These are phyloP conservation scores for Boletus eberwhitei DNA, from an alignment of 768 basidiomycete genomes.

Conservation along the genomic window DNA sequence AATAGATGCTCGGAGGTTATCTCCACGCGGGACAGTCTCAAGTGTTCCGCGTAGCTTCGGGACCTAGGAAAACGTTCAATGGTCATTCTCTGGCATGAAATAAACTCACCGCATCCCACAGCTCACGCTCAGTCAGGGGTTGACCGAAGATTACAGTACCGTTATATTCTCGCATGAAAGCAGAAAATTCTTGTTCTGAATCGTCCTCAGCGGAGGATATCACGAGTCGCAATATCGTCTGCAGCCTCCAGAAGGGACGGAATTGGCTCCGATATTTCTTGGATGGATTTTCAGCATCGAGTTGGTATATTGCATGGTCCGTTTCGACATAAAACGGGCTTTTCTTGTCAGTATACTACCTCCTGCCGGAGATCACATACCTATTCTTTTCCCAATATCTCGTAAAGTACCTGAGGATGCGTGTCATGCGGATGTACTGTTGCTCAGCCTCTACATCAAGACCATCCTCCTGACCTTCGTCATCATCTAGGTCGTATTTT, in stretches of 20 bases:
- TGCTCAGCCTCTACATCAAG: constrained; percentile 31
- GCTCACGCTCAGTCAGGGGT: constrained; percentile 20
- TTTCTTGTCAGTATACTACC: background rate
- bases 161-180: constrained; percentile 37
- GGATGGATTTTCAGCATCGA: constrained; percentile 41
- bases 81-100: background rate
- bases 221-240: constrained; percentile 50
- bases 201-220: constrained; percentile 28
- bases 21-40: constrained; percentile 22
- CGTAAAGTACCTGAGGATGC: constrained; percentile 46
- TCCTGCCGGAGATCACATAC: constrained; percentile 38
- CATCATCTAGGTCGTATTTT: constrained; percentile 52
- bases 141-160: constrained; percentile 14
- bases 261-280: constrained; percentile 41
- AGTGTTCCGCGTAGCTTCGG: constrained; percentile 18
- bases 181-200: constrained; percentile 28
- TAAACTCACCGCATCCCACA: constrained; percentile 28
- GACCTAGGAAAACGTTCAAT: constrained; percentile 12
- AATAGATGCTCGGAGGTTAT: constrained; percentile 17
- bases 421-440: constrained; percentile 44
- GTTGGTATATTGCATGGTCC: constrained; percentile 57
- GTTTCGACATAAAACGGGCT: constrained; percentile 71
- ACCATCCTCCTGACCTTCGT: constrained; percentile 58
- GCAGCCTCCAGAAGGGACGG: constrained; percentile 47
- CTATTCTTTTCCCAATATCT: constrained; percentile 49